Base-by-base conservation (phyloP, 148 eudicot species). In the Silene uniflora region DNA sequence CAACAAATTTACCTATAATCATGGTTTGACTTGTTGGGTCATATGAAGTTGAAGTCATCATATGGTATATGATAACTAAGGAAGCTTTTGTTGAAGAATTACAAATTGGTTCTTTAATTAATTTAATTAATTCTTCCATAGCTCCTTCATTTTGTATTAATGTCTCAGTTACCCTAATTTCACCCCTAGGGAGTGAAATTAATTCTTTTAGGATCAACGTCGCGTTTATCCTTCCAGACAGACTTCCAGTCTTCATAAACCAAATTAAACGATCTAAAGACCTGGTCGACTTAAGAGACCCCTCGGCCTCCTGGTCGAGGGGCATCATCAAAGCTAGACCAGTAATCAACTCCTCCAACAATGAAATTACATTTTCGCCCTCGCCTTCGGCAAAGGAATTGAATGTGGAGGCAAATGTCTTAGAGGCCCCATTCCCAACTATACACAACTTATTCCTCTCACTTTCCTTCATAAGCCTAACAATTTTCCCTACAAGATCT, bases 31-130 rank as follows among this genome's bases (percentile, higher is more conserved):
- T 65, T 10, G 42, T 42, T 0, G 55, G 39, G 4, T n/a, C 19
- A 25, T 39, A 74, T 25, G 59, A 1, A 54, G 58, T 6, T 35
- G 79, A 46, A 5, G 64, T 76, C 32, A 87, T 80, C 81, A 92
- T 76, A 12, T 84, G 77, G 82, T 90, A 84, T 17, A 90, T 83
- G 2, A 77, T 75, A 22, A 82, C 67, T 60, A 92, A 69, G 12
- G 98, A 73, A 22, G 92, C 90, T 32, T 87, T 90, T 24, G 91
- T 88, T 1, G 91, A 86, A 3, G 90, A 44, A 24, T 82, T 69
- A 23, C 86, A 85, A 68, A 89, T 83, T 22, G 93, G 93, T 63
- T 89, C 95, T 83, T 85, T 85, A 68, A 92, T 73, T 42, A 89
- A 44, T 78, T 87, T 83, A 25, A 88, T 81, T 12, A 92, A 49